phyloP scores from a whole-genome alignment of 2,329 filamentous ascomycete genomes.

The Biscogniauxia sp. region DNA sequence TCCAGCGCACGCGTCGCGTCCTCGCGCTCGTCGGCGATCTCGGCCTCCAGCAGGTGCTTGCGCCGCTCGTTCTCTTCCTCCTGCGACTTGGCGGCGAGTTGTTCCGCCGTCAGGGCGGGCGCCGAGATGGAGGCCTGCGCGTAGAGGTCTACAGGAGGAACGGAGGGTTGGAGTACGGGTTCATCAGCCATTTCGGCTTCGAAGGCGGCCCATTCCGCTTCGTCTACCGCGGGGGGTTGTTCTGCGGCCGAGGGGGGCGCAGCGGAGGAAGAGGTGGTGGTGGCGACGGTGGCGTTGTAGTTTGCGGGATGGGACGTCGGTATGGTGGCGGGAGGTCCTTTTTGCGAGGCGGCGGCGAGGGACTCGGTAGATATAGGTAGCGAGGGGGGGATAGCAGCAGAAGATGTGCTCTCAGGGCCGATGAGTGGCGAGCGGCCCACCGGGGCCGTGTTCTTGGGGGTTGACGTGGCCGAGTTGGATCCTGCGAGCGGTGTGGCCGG shows the following conservation, averaged over 20 bases:
- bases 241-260: conserved; percentile 8
- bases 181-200: conserved; percentile 71
- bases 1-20: conserved; percentile 72
- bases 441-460: conserved; percentile 36
- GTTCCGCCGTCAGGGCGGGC: conserved; percentile 63
- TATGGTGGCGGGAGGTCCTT: neutral
- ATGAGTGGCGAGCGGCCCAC: conserved; percentile 39
- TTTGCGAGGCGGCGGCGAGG: conserved; percentile 6
- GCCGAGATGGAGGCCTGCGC: conserved; percentile 64
- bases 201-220: conserved; percentile 84
- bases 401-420: conserved; percentile 16
- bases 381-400: conserved; percentile 11
- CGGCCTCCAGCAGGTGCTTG: conserved; percentile 51
- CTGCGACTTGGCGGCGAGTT: conserved; percentile 54
- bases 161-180: neutral
- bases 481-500: conserved; percentile 56
- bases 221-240: conserved; percentile 47
- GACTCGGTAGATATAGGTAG: conserved; percentile 26
- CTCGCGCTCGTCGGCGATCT: conserved; percentile 67
- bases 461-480: conserved; percentile 43
- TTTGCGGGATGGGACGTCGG: neutral
- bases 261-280: conserved; percentile 15
- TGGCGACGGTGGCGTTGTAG: conserved; percentile 6
- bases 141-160: conserved; percentile 1
- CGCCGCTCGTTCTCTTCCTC: conserved; percentile 50